Base-by-base conservation (phyloP, 768 basidiomycete genomes). In the Pseudohyphozyma bogoriensis region DNA sequence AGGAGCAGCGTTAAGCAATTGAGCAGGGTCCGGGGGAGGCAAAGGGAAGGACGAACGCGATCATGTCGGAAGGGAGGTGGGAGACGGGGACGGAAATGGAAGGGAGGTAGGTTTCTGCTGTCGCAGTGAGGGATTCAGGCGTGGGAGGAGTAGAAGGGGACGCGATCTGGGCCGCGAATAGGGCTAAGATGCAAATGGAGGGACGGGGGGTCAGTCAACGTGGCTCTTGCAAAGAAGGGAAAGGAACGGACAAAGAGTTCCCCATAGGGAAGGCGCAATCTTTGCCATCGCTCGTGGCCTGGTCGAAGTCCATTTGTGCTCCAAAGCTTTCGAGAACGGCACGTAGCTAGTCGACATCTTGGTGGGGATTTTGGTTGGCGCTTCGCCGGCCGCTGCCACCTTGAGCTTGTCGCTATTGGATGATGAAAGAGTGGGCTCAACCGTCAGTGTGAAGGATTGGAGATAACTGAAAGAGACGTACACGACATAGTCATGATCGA, bases 401-500 rank as follows among this genome's bases (percentile, higher is more conserved):
- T 54, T 36, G 49, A 42, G 15, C 40, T 49, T n/a, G 65, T 58
- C 54, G 37, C 64, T 56, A 50, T n/a, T 7, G 40, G 20, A 50
- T 50, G 8, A 28, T 9, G 16, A 29, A 20, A 9, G 16, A 12
- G 31, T 2, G 24, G 20, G 42, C 16, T 28, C 29, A 37, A 29
- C 13, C 16, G 8, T n/a, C n/a, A n/a, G n/a, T n/a, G n/a, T n/a
- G n/a, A n/a, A 46, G 31, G 24, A 32, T n/a, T n/a, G n/a, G 50
- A 26, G 40, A 16, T 29, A 22, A 46, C 20, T 45, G 40, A 42
- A 73, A 13, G 26, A 33, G n/a, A 60, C 91, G 76, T 75, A 92
- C 93, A 85, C 82, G 49, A 95, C 82, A 73, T 85, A 89, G 63
- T 90, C 84, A 69, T 95, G 93, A 57, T 81, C 79, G 58, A 91